Conservation (phyloP, 2,329 filamentous ascomycete species). For the Pseudofabraea citricarpa region DNA sequence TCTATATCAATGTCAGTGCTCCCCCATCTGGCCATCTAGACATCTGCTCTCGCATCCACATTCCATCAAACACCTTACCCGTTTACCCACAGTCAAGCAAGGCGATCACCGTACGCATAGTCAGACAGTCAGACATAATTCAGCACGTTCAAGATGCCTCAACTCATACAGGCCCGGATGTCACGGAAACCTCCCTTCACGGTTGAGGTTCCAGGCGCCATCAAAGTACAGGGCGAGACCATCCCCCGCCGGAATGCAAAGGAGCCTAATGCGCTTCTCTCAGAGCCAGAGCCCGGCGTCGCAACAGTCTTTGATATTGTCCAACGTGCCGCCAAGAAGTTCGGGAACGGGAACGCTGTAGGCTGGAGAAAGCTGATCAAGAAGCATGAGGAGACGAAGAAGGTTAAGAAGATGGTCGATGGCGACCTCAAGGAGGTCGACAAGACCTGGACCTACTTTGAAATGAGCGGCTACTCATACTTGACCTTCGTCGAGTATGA, state of each 20-base stretch:
- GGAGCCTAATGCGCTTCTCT: slow-evolving; percentile 8
- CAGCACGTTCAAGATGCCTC: slow-evolving; percentile 9
- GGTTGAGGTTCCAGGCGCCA: slow-evolving; percentile 51
- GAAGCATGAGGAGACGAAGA: slow-evolving; percentile 76
- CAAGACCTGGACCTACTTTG: slow-evolving; percentile 84
- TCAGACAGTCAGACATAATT: slow-evolving; percentile 7
- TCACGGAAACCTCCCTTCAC: slow-evolving; percentile 48
- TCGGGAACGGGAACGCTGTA: slow-evolving; percentile 56
- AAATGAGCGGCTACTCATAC: slow-evolving; percentile 74
- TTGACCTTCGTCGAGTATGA: slow-evolving; percentile 74
- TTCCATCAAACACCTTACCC: background rate
- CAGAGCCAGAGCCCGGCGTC: slow-evolving; percentile 37
- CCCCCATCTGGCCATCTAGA: background rate
- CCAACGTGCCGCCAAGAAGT: slow-evolving; percentile 57
- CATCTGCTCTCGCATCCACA: background rate
- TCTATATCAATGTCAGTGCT: background rate
- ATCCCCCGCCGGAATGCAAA: slow-evolving; percentile 48
- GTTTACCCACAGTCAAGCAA: background rate
- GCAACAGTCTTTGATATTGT: slow-evolving; percentile 65
- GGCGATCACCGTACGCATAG: background rate
- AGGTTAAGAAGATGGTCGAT: slow-evolving; percentile 80
- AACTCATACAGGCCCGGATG: slow-evolving; percentile 15
- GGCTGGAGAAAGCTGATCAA: slow-evolving; percentile 68
- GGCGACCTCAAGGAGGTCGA: slow-evolving; percentile 73
- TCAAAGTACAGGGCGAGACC: slow-evolving; percentile 61